Percentiles rank a stretch among this genome's conserved stretches.
phyloP scores from a whole-genome alignment of 768 basidiomycete species.

The Cyathus striatus region DNA sequence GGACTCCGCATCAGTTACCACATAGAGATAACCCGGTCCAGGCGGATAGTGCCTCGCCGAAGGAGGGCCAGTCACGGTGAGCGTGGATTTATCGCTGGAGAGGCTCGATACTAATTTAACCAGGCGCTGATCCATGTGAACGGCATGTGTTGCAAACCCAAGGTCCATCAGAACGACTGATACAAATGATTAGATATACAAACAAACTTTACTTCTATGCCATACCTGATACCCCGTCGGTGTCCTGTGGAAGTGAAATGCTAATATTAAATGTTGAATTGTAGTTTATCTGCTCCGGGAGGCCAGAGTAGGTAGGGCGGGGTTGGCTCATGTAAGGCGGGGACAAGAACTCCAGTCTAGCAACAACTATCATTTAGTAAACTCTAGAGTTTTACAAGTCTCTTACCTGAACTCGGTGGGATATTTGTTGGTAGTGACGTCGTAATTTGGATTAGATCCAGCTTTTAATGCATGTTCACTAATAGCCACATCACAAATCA shows the following conservation, averaged over 20 bases:
- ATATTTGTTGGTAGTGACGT: slow-evolving; percentile 14
- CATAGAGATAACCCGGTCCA: slow-evolving; percentile 72
- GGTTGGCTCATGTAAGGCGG: background rate
- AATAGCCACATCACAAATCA: background rate
- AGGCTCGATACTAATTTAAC: slow-evolving; percentile 51
- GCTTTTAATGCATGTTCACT: slow-evolving; percentile 15
- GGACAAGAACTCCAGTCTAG: background rate
- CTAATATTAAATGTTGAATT: background rate
- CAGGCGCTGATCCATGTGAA: slow-evolving; percentile 71
- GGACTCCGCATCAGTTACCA: slow-evolving; percentile 59
- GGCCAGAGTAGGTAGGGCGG: background rate
- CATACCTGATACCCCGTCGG: slow-evolving; percentile 21
- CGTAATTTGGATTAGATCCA: slow-evolving; percentile 34
- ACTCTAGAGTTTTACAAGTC: too few relatives aligned
- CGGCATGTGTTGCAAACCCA: slow-evolving; percentile 75
- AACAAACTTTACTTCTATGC: background rate
- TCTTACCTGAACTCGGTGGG: slow-evolving; percentile 24
- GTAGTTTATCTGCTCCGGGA: background rate
- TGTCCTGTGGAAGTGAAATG: slow-evolving; percentile 4
- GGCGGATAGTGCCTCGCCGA: slow-evolving; percentile 67
- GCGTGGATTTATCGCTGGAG: slow-evolving; percentile 31
- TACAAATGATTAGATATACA: slow-evolving; percentile 1
- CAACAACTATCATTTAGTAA: background rate
- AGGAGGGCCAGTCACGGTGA: slow-evolving; percentile 64
- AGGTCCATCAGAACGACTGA: slow-evolving; percentile 76